These are phyloP conservation scores for Kwoniella mangroviensis DNA, from an alignment of 768 basidiomycete genomes.

Conservation along the genomic window DNA sequence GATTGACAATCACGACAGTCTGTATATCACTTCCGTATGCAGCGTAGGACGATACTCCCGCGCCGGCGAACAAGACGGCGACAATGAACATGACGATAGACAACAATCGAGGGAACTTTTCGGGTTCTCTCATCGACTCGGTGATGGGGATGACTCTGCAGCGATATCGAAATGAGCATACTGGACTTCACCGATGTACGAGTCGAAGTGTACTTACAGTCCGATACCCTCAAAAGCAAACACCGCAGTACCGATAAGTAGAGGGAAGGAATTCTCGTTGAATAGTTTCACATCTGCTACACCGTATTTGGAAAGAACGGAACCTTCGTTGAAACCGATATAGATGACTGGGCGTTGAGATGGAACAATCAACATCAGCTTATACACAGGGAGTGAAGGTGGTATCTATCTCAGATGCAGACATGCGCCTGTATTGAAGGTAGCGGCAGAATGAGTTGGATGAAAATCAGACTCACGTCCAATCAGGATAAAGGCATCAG, in stretches of 20 bases:
- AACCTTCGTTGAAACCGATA: constrained; percentile 72
- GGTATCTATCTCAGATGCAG: no score
- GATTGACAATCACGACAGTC: constrained; percentile 92
- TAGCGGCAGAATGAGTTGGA: no score
- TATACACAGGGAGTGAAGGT: no score
- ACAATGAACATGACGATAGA: constrained; percentile 91
- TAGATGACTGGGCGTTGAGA: constrained; percentile 49
- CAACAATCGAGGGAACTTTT: constrained; percentile 84
- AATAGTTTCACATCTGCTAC: constrained; percentile 81
- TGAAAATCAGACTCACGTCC: constrained; percentile 61
- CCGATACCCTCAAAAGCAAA: constrained; percentile 99
- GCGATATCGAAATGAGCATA: constrained; percentile 1
- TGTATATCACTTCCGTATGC: constrained; percentile 86
- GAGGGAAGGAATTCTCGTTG: constrained; percentile 84
- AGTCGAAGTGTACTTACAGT: constrained; percentile 62
- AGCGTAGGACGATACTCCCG: constrained; percentile 81
- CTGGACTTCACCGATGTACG: background rate
- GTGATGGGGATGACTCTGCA: constrained; percentile 86
- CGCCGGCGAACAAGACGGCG: constrained; percentile 81
- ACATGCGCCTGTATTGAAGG: no score
- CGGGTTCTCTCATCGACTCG: constrained; percentile 94
- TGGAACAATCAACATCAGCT: no score
- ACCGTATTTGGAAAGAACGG: constrained; percentile 70
- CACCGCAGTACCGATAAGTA: constrained; percentile 94
- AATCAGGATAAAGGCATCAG: constrained; percentile 91